phyloP scores from a whole-genome alignment of 495 filamentous ascomycete genomes.

The Neurospora sp. region DNA sequence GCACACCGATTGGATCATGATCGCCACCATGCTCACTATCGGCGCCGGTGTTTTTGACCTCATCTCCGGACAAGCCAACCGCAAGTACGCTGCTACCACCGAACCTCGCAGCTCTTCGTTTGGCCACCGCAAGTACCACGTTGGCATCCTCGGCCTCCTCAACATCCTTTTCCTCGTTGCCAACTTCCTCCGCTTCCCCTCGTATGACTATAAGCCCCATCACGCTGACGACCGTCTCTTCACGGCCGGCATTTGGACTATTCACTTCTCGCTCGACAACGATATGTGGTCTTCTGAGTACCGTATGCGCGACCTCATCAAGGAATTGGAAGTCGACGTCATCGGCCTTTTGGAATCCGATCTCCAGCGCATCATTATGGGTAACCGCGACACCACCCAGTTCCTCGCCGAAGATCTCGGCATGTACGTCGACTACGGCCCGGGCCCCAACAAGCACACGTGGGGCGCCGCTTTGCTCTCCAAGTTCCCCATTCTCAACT shows the following conservation, averaged over 20 bases:
- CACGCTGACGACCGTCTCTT: conserved; percentile 77
- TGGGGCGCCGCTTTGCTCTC: conserved; percentile 91
- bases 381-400: conserved; percentile 93
- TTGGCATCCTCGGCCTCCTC: conserved; percentile 44
- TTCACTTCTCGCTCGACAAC: conserved; percentile 97
- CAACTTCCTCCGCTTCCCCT: conserved; percentile 90
- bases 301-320: conserved; percentile 85
- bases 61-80: conserved; percentile 30
- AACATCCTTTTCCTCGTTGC: conserved; percentile 71
- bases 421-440: conserved; percentile 97
- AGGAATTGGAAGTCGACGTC: conserved; percentile 89
- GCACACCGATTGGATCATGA: conserved; percentile 92
- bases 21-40: conserved; percentile 70
- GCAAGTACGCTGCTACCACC: conserved; percentile 2
- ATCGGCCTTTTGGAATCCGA: conserved; percentile 90
- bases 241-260: conserved; percentile 96
- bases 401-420: conserved; percentile 91
- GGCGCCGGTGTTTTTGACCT: conserved; percentile 78
- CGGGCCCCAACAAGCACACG: conserved; percentile 97
- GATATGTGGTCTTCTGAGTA: conserved; percentile 97
- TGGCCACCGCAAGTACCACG: conserved; percentile 41
- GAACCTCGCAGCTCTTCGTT: conserved; percentile 13
- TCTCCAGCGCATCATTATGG: conserved; percentile 98
- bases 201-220: conserved; percentile 82
- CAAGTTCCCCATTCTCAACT: conserved; percentile 96